These are phyloP conservation scores for Scutellaria minor DNA, from an alignment of 257 asterid species.

Conservation along the genomic window DNA sequence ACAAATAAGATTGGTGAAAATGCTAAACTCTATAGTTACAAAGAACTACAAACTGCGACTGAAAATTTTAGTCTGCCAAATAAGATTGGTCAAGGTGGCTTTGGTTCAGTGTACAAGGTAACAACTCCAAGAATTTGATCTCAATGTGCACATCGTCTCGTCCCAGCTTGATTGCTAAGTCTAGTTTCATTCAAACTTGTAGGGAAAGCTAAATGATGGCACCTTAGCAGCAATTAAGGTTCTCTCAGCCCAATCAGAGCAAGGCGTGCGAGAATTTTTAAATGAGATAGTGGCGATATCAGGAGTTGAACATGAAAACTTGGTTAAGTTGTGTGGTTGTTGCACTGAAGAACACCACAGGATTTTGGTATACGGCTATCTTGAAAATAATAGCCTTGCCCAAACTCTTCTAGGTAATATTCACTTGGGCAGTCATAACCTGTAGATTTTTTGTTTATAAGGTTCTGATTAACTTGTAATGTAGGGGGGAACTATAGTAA, in stretches of 20 bases:
- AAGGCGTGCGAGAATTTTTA: constrained; percentile 75
- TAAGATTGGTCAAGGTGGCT: constrained; percentile 91
- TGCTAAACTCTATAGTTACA: constrained; percentile 60
- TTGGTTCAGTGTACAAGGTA: constrained; percentile 92
- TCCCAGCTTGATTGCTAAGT: constrained; percentile 3
- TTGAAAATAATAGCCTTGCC: constrained; percentile 88
- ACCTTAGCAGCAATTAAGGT: constrained; percentile 82
- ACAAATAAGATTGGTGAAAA: constrained; percentile 36
- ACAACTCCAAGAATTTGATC: constrained; percentile 4
- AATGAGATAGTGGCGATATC: constrained; percentile 71
- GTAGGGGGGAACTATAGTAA: constrained; percentile 47
- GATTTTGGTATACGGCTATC: constrained; percentile 87
- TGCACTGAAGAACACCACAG: constrained; percentile 75
- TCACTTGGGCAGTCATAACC: background rate
- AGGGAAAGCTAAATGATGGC: constrained; percentile 85
- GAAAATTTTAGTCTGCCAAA: constrained; percentile 59
- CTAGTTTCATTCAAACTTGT: constrained; percentile 29
- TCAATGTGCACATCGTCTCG: background rate
- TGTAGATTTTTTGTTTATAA: too few species aligned
- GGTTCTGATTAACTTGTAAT: constrained; percentile 31
- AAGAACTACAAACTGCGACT: constrained; percentile 69
- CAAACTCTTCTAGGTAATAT: constrained; percentile 84
- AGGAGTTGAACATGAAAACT: constrained; percentile 79
- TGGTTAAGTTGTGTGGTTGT: constrained; percentile 84
- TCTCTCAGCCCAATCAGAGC: constrained; percentile 81